phyloP scores from a whole-genome alignment of 2,329 filamentous ascomycete species.

The Arthrobotrys conoides region DNA sequence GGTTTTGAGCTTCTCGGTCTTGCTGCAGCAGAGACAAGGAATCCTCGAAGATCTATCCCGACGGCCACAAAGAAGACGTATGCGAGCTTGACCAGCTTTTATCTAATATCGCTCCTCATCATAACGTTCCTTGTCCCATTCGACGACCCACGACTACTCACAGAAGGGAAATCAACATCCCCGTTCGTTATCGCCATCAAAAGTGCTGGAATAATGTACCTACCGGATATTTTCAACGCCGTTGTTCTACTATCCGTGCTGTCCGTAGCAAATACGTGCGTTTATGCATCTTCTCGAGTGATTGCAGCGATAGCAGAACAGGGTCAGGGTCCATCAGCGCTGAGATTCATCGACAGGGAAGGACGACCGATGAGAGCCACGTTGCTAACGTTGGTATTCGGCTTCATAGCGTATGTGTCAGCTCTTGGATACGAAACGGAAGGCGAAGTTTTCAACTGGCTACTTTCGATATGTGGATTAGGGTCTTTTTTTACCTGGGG shows the following conservation, averaged over 20 bases:
- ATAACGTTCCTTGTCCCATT: constrained; percentile 69
- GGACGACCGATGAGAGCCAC: constrained; percentile 70
- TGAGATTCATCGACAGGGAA: constrained; percentile 75
- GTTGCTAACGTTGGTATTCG: constrained; percentile 45
- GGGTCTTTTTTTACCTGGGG: constrained; percentile 83
- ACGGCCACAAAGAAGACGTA: constrained; percentile 70
- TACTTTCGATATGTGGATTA: constrained; percentile 79
- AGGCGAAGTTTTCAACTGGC: constrained; percentile 74
- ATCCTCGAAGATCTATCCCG: constrained; percentile 70
- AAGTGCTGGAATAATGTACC: constrained; percentile 73
- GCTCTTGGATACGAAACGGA: constrained; percentile 56
- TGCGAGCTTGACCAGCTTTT: constrained; percentile 70
- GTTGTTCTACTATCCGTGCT: constrained; percentile 76
- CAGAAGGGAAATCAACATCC: constrained; percentile 64
- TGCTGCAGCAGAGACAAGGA: constrained; percentile 71
- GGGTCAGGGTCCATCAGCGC: constrained; percentile 72
- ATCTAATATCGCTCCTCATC: constrained; percentile 69
- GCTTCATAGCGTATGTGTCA: constrained; percentile 53
- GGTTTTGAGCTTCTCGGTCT: constrained; percentile 72
- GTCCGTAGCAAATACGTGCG: constrained; percentile 71
- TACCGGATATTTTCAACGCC: constrained; percentile 77
- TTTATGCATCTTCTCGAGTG: constrained; percentile 71
- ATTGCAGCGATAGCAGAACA: constrained; percentile 71
- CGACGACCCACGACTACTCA: constrained; percentile 67
- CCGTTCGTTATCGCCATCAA: constrained; percentile 78